These are phyloP conservation scores for Cicer judaicum DNA, from an alignment of 306 rosid species.

Conservation along the genomic window DNA sequence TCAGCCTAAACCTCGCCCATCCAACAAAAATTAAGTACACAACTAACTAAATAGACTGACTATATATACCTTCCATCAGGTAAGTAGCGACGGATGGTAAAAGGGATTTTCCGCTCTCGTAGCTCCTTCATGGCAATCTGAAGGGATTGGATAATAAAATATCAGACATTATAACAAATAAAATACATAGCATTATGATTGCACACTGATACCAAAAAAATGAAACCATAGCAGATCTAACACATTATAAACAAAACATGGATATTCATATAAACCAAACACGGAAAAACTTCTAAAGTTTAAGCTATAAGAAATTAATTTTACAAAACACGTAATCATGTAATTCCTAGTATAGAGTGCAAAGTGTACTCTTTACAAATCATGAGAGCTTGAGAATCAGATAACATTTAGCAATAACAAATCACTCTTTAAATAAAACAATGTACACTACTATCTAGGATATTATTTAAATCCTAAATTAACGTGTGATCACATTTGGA, in stretches of 20 bases:
- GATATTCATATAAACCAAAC: neutral
- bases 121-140: slow-evolving; percentile 99
- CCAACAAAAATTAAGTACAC: neutral
- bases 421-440: slow-evolving; percentile 6
- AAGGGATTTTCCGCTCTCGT: slow-evolving; percentile 89
- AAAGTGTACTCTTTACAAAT: neutral
- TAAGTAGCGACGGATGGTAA: slow-evolving; percentile 93
- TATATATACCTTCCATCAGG: slow-evolving; percentile 90
- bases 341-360: neutral
- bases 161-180: slow-evolving; percentile 19
- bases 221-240: neutral
- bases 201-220: slow-evolving; percentile 1
- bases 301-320: neutral
- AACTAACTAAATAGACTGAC: neutral
- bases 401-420: neutral
- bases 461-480: neutral
- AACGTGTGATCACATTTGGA: neutral
- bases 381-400: neutral
- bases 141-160: slow-evolving; percentile 29
- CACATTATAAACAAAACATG: slow-evolving; percentile 4
- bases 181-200: neutral
- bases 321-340: neutral
- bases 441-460: neutral
- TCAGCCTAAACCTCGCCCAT: neutral
- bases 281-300: neutral